Evolutionary conservation across 176 grass and related monocot species (phyloP).

Genomic region (Otatea glauca): DNA sequence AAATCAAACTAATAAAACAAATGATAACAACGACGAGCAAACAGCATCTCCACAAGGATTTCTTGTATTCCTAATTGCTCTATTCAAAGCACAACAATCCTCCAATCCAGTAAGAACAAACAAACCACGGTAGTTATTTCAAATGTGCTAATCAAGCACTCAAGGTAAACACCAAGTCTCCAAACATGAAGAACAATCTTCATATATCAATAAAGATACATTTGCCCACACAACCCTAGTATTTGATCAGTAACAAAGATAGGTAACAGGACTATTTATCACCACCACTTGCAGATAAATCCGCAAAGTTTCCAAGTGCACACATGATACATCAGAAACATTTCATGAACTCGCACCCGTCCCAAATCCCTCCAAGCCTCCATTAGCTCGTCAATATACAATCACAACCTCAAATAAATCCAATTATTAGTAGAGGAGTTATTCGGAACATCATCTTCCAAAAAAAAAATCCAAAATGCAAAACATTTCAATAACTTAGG

Average conservation of each 20-base stretch:
- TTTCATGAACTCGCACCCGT: conserved; percentile 17
- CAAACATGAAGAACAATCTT: not conserved
- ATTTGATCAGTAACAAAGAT: conserved; percentile 42
- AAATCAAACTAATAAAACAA: conserved; percentile 18
- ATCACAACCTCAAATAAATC: conserved; percentile 44
- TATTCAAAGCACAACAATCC: not conserved
- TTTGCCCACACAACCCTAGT: conserved; percentile 18
- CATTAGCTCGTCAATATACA: conserved; percentile 53
- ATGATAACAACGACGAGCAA: not conserved
- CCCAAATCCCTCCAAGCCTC: conserved; percentile 1
- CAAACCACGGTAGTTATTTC: conserved; percentile 1
- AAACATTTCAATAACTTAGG: conserved; percentile 37
- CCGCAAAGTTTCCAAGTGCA: not conserved
- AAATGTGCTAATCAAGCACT: conserved; percentile 9
- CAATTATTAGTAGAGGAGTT: conserved; percentile 35
- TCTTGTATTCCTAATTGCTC: not conserved
- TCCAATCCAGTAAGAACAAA: not conserved
- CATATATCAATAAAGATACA: conserved; percentile 27
- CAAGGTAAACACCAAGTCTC: not conserved
- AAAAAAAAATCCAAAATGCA: conserved; percentile 36
- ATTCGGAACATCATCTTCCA: conserved; percentile 38
- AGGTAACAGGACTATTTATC: not conserved
- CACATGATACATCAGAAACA: conserved; percentile 23
- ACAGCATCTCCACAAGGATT: not conserved
- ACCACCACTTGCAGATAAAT: conserved; percentile 16